phyloP scores from a whole-genome alignment of 1,284 basidiomycete species.

The Microbotryomycetes sp. region DNA sequence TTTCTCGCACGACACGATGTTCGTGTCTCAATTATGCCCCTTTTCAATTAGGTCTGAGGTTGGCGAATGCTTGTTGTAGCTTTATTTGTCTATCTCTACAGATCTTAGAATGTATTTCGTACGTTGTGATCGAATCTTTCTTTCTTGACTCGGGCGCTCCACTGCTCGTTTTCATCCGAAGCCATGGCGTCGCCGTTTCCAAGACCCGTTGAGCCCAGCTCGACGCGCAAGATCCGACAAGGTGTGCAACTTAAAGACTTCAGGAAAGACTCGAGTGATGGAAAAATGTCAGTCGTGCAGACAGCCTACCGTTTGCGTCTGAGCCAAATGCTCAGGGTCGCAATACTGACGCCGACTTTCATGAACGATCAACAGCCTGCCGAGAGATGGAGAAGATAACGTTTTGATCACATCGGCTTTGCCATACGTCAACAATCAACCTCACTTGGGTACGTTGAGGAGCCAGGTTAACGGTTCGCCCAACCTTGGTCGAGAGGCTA shows the following conservation, averaged over 20 bases:
- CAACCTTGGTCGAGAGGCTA: no score
- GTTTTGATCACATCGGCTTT: constrained; percentile 91
- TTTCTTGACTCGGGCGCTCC: no score
- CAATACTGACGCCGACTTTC: background rate
- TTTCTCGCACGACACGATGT: no score
- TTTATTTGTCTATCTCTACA: background rate
- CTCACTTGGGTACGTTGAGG: constrained; percentile 79
- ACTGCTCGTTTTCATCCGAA: background rate
- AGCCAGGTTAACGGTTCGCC: no score
- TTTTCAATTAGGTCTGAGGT: no score
- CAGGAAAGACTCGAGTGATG: constrained; percentile 14
- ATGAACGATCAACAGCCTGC: constrained; percentile 54
- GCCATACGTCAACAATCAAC: constrained; percentile 97
- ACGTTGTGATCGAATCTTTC: no score
- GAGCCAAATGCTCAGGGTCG: background rate
- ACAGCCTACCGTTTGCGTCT: background rate
- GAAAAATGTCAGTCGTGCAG: constrained; percentile 23
- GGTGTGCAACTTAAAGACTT: constrained; percentile 26
- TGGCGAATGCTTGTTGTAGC: no score
- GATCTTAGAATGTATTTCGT: background rate
- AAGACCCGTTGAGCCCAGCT: background rate
- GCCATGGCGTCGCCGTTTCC: constrained; percentile 32
- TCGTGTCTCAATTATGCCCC: no score
- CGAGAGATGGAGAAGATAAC: constrained; percentile 76
- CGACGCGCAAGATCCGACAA: constrained; percentile 20